Evolutionary conservation across 371 early-diverging fungal genomes (phyloP).

Genomic region (Mortierella sp.): DNA sequence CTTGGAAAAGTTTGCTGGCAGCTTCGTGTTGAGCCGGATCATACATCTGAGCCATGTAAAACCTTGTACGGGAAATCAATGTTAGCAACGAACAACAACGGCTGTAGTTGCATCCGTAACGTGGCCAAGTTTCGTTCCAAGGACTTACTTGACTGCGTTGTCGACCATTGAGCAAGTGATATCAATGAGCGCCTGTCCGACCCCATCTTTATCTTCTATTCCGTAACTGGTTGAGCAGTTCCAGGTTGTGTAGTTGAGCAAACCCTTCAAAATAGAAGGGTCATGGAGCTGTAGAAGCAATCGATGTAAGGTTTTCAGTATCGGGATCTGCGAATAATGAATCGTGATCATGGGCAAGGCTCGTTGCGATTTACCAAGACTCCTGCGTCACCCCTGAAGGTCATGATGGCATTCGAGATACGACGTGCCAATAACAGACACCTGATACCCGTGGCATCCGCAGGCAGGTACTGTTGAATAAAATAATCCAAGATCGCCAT

Average conservation of each 20-base stretch:
- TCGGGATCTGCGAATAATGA: too few relatives aligned
- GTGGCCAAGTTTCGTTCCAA: neutral
- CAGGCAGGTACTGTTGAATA: slow-evolving; percentile 31
- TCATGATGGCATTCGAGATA: slow-evolving; percentile 55
- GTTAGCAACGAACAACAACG: neutral
- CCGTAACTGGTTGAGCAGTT: slow-evolving; percentile 27
- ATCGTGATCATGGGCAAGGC: neutral
- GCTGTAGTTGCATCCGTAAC: neutral
- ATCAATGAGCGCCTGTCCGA: slow-evolving; percentile 23
- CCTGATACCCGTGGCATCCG: slow-evolving; percentile 44
- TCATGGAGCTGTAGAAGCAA: slow-evolving; percentile 44
- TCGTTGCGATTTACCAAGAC: slow-evolving; percentile 52
- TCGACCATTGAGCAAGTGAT: slow-evolving; percentile 35
- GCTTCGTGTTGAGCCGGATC: slow-evolving; percentile 22
- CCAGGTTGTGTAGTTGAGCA: slow-evolving; percentile 22
- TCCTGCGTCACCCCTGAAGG: slow-evolving; percentile 54
- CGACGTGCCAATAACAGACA: slow-evolving; percentile 55
- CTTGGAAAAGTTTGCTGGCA: slow-evolving; percentile 18
- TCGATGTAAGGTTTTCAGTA: neutral
- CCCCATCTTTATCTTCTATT: slow-evolving; percentile 21
- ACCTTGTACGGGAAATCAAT: neutral
- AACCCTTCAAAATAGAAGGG: slow-evolving; percentile 25
- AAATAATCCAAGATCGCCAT: slow-evolving; percentile 59
- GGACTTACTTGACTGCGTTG: slow-evolving; percentile 12
- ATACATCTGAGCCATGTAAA: slow-evolving; percentile 20